Percentiles rank a stretch among this genome's conserved stretches.
phyloP scores from a whole-genome alignment of 1,139 yeast genomes.

The Scheffersomyces quercinus region DNA sequence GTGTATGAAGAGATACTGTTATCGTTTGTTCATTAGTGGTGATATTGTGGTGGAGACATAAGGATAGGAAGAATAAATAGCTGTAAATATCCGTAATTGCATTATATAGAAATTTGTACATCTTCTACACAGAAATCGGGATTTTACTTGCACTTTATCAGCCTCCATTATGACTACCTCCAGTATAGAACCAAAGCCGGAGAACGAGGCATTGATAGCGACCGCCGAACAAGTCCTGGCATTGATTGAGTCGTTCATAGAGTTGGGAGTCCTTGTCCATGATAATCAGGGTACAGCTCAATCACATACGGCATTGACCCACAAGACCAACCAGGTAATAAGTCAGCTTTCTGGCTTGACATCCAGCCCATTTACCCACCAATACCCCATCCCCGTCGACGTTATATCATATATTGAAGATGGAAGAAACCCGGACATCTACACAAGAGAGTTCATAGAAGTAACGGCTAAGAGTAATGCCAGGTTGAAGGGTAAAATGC shows the following conservation, averaged over 20 bases:
- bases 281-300: constrained; percentile 84
- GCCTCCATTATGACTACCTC: constrained; percentile 37
- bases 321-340: constrained; percentile 42
- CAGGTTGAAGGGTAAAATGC: constrained; percentile 78
- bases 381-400: constrained; percentile 67
- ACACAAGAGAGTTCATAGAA: constrained; percentile 94
- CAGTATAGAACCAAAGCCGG: constrained; percentile 22
- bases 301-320: constrained; percentile 44
- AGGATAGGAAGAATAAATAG: too few relatives aligned
- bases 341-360: constrained; percentile 39
- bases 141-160: too few relatives aligned
- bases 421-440: constrained; percentile 95
- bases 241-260: constrained; percentile 82
- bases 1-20: too few relatives aligned
- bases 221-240: constrained; percentile 64
- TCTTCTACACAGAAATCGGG: too few relatives aligned
- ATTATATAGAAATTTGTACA: too few relatives aligned
- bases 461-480: constrained; percentile 88
- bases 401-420: constrained; percentile 86
- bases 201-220: constrained; percentile 45
- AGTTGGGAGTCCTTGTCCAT: constrained; percentile 87
- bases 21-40: too few relatives aligned
- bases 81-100: too few relatives aligned
- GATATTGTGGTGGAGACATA: too few relatives aligned
- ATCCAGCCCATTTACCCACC: constrained; percentile 31